These are phyloP conservation scores for Neurospora intermedia DNA, from an alignment of 495 filamentous ascomycete species.

Conservation along the genomic window DNA sequence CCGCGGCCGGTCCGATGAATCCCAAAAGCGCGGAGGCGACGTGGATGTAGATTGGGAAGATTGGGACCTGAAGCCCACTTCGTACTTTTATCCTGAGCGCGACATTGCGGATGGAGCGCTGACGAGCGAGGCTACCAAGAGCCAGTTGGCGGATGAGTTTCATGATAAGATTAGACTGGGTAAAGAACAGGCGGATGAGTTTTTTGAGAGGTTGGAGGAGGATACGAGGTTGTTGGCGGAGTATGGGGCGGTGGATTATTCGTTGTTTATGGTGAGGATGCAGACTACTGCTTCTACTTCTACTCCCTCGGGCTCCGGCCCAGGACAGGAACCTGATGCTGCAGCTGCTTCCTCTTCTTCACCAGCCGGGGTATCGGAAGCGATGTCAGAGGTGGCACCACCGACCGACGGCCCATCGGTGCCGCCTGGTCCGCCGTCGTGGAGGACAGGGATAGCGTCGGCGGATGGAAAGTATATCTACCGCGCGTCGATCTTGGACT, in stretches of 20 bases:
- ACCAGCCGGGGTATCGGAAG: not conserved
- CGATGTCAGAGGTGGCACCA: not conserved
- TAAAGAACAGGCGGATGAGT: conserved; percentile 35
- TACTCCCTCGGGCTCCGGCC: not conserved
- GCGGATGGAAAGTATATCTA: conserved; percentile 55
- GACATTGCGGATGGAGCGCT: conserved; percentile 51
- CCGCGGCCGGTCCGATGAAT: conserved; percentile 17
- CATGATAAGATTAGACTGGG: conserved; percentile 50
- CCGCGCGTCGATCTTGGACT: conserved; percentile 51
- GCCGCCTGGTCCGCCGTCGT: conserved; percentile 30
- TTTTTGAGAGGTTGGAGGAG: conserved; percentile 37
- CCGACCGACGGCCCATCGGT: conserved; percentile 18
- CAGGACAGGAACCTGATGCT: not conserved
- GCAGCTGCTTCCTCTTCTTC: conserved; percentile 15
- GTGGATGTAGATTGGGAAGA: conserved; percentile 47
- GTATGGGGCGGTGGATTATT: conserved; percentile 59
- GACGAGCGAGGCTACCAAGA: conserved; percentile 46
- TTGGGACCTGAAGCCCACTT: conserved; percentile 60
- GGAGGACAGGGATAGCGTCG: conserved; percentile 47
- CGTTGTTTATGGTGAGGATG: conserved; percentile 53
- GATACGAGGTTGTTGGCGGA: conserved; percentile 51
- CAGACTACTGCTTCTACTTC: conserved; percentile 7
- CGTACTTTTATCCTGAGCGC: conserved; percentile 62
- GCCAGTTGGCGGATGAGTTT: conserved; percentile 51
- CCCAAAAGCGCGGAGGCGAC: conserved; percentile 25